Evolutionary conservation across 2,329 filamentous ascomycete species (phyloP), one percentile per base, ranked within the genome.

Genomic region (Trichoderma lentiforme): DNA sequence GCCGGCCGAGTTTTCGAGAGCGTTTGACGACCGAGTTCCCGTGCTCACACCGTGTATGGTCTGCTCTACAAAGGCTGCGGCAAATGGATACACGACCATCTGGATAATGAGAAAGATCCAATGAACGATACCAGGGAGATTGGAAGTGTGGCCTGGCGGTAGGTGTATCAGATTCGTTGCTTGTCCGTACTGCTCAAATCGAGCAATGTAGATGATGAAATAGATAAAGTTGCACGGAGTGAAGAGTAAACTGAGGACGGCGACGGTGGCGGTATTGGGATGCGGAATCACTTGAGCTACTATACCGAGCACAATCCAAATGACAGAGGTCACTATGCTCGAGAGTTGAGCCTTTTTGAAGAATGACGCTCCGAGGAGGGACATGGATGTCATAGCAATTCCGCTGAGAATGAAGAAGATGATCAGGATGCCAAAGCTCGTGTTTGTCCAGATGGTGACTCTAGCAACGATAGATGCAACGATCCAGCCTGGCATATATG

Each of bases 281-380:
- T 86, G 86, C 0, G 86, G 88, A 24, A 91, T 83, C n/a, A 93
- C 89, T 80, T 97, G 93, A 0, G 93, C 90, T 28, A 95, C 84
- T 74, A 97, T 91, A 26, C 91, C 93, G 1, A 97, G 83, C 6
- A 94, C 81, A 47, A 96, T 87, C 36, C 88, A 91, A 15, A 89
- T 81, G 43, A 97, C 90, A 7, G 91, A 90, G 43, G 92, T 87
- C 1, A 90, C 88, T 73, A 95, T 93, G 21, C 94, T 93, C 61
- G 91, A 94, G 4, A 97, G 87, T 79, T 97, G 93, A 0, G 93
- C 90, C 78, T 91, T 94, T 76, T 88, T 91, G 84, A 97, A 97
- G 76, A 96, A 90, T 6, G 91, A 88, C 0, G 90, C 92, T 15
- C 91, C 91, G 28, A 95, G 86, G 70, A 96, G 89, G 2, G 93